These are phyloP conservation scores for Rossbeevera mucosa DNA, from an alignment of 768 basidiomycete species.

Conservation along the genomic window DNA sequence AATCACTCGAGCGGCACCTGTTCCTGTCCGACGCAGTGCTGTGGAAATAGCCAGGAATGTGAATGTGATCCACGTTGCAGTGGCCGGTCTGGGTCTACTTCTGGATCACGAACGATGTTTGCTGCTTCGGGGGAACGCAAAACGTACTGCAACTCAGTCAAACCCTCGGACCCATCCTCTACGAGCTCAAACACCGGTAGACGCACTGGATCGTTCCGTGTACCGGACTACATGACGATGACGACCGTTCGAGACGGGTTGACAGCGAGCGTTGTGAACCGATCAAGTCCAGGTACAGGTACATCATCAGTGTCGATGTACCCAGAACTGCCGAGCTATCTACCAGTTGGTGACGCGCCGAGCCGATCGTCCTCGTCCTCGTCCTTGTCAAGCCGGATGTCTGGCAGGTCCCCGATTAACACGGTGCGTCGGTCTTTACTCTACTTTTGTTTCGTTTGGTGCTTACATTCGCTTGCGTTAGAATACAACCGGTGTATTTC, in stretches of 20 bases:
- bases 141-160: conserved; percentile 10
- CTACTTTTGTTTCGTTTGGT: conserved; percentile 2
- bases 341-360: conserved; percentile 21
- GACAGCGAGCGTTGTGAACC: conserved; percentile 21
- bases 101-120: conserved; percentile 22
- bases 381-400: conserved; percentile 31
- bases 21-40: conserved; percentile 30
- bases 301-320: conserved; percentile 14
- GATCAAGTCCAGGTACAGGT: conserved; percentile 14
- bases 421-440: conserved; percentile 14
- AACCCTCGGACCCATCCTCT: conserved; percentile 10
- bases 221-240: conserved; percentile 33
- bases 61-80: conserved; percentile 25
- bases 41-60: conserved; percentile 30
- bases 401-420: conserved; percentile 29
- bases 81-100: conserved; percentile 9
- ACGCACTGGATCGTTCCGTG: conserved; percentile 20
- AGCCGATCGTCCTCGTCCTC: conserved; percentile 33
- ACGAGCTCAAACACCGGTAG: conserved; percentile 3
- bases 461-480: conserved; percentile 9
- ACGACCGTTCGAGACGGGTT: conserved; percentile 27
- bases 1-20: conserved; percentile 31
- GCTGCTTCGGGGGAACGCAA: conserved; percentile 35
- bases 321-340: conserved; percentile 20
- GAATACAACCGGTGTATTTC: conserved; percentile 25